Conservation (phyloP, 768 basidiomycete species). For the Russula ochroleuca region DNA sequence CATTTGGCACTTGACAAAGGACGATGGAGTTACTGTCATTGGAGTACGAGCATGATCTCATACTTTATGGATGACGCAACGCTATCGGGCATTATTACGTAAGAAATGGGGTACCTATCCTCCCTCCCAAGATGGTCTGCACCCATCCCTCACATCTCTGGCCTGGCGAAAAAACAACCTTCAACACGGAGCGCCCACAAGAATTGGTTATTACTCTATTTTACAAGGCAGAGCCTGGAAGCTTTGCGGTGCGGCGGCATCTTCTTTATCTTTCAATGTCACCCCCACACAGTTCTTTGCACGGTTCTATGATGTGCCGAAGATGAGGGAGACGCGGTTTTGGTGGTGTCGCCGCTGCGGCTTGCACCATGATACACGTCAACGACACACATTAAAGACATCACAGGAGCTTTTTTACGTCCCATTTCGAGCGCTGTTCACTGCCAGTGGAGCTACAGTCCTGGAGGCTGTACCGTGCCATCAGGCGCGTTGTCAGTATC, state of each 20-base stretch:
- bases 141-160: too few relatives aligned
- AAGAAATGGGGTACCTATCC: too few relatives aligned
- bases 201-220: neutral
- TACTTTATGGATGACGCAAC: too few relatives aligned
- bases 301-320: neutral
- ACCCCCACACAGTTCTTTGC: neutral
- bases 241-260: neutral
- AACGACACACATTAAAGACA: neutral
- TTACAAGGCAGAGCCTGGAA: neutral
- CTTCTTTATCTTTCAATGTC: neutral
- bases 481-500: neutral
- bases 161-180: neutral
- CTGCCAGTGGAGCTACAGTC: neutral
- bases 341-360: neutral
- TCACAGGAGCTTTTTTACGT: constrained; percentile 8
- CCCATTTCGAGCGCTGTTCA: neutral
- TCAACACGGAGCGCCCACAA: neutral
- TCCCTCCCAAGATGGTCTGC: too few relatives aligned
- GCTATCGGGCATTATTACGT: too few relatives aligned
- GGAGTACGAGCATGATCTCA: too few relatives aligned
- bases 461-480: neutral
- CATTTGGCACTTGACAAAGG: too few relatives aligned
- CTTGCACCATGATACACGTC: neutral
- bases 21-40: too few relatives aligned
- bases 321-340: neutral